Base-by-base conservation (phyloP, 306 rosid species). In the Ceratonia siliqua region DNA sequence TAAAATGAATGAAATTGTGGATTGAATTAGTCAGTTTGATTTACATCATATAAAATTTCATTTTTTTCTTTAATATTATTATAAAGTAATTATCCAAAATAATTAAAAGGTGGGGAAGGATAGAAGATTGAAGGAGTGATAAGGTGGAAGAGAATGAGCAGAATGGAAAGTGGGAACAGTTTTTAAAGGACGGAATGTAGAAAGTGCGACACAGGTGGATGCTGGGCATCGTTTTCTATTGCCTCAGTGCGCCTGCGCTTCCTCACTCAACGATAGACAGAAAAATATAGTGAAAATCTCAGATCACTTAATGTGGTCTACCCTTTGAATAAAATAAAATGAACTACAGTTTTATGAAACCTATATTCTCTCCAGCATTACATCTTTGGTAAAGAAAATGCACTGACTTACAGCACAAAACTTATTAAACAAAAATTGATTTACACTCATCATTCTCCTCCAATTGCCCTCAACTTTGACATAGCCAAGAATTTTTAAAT, bases 391-490 rank as follows among this genome's bases (percentile, higher is more conserved):
- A 56, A 64, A 70, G 59, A 69, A 35, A 54, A 39, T 66, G 72
- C 54, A 48, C 25, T 41, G 75, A 46, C 82, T 71, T 64, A 12
- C 78, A 71, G 62, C 55, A 49, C 46, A 77, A 61, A 73, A 35
- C 27, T 82, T 72, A 58, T 58, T 66, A 65, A 68, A 58, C 75
- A 81, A 84, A 85, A 86, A 73, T 81, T 76, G 86, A 84, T 86
- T 86, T 86, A 75, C 82, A 72, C 79, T 86, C 82, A 39, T 70
- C 75, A 50, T 69, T 18, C 57, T 82, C 83, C 48, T 61, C 67
- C 41, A 73, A 39, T 58, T 80, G 17, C 73, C 73, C 71, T 79
- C 56, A 21, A 70, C 52, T 71, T 28, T 69, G 57, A 72, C 59
- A 75, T 48, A 88, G 82, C 41, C 70, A 36, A 27, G 24, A 13